Percentiles rank a stretch among this genome's conserved stretches.
These are phyloP conservation scores for Cryptosporidium sp. DNA, from an alignment of 169 alveolate genomes.

Conservation along the genomic window DNA sequence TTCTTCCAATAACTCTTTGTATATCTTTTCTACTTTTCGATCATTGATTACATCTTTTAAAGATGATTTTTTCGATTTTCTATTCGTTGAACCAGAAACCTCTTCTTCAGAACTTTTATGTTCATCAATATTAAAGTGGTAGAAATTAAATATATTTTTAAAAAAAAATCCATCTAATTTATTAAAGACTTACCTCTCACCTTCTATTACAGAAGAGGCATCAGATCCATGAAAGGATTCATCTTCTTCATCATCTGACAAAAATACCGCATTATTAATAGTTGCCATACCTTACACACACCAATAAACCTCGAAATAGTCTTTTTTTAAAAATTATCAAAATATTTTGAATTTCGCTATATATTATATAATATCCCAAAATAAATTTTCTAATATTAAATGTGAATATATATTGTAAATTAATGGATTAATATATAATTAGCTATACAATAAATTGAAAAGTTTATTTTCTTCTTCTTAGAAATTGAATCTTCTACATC, in stretches of 20 bases:
- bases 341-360: neutral
- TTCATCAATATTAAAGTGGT: neutral
- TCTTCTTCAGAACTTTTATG: neutral
- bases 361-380: neutral
- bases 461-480: neutral
- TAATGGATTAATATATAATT: neutral
- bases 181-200: conserved; percentile 17
- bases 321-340: neutral
- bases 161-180: neutral
- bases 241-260: conserved; percentile 74
- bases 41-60: conserved; percentile 17
- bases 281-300: conserved; percentile 42
- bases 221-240: conserved; percentile 70
- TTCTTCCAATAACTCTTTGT: conserved; percentile 24
- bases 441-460: too few relatives aligned
- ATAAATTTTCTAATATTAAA: neutral
- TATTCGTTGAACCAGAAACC: neutral
- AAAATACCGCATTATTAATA: conserved; percentile 52
- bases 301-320: neutral
- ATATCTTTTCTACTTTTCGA: conserved; percentile 25
- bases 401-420: too few relatives aligned
- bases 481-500: conserved; percentile 2
- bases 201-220: conserved; percentile 22
- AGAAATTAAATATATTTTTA: neutral
- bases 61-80: neutral